Evolutionary conservation across 768 basidiomycete species (phyloP).

Genomic region (Suillus bovinus): DNA sequence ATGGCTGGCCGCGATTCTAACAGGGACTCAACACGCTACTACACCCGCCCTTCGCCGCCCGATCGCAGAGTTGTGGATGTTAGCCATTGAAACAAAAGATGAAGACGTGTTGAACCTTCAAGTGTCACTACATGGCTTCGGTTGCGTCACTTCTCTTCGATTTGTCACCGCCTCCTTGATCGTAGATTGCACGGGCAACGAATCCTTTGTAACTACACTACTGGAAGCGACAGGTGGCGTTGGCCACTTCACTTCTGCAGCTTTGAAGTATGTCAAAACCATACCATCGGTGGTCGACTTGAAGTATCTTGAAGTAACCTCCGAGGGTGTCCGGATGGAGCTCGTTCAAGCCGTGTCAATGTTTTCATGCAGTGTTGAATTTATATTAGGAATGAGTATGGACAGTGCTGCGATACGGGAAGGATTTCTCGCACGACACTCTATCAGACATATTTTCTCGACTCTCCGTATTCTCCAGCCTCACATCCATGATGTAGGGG

Average conservation of each 20-base stretch:
- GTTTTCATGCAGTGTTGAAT: not conserved
- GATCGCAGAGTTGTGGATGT: not conserved
- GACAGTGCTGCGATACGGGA: not conserved
- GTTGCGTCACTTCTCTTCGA: not conserved
- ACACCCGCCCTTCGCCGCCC: not conserved
- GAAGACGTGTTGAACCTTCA: not conserved
- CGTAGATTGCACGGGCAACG: not conserved
- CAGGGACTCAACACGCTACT: not conserved
- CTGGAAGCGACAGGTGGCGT: not conserved
- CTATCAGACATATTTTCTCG: not conserved
- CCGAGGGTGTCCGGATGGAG: too few relatives aligned
- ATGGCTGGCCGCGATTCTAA: not conserved
- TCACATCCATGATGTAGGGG: not conserved
- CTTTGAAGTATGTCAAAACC: constrained; percentile 1
- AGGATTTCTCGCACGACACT: not conserved
- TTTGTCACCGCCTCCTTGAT: too few relatives aligned
- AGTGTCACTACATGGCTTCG: not conserved
- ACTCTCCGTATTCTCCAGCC: not conserved
- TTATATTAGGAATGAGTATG: not conserved
- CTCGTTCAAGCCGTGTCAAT: not conserved
- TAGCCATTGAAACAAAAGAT: not conserved
- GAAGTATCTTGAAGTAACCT: not conserved
- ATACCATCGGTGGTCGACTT: not conserved
- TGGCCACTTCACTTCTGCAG: not conserved
- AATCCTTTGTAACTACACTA: not conserved